Evolutionary conservation across 1,284 basidiomycete genomes (phyloP).

Genomic region (Kalmanozyma brasiliensis): DNA sequence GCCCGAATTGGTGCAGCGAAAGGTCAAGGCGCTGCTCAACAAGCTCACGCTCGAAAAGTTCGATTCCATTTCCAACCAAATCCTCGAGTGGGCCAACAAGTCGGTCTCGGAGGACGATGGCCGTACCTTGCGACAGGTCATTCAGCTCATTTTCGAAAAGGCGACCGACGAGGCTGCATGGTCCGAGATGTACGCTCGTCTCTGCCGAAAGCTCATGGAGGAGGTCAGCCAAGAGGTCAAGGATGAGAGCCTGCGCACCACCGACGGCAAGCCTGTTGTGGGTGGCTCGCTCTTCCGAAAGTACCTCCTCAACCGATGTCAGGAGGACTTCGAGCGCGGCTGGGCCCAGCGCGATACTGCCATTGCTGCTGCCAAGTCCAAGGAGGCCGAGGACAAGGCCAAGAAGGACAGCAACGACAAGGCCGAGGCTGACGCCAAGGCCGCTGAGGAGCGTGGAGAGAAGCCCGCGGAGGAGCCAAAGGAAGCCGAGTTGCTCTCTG

Average conservation of each 20-base stretch:
- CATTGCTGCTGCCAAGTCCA: constrained; percentile 71
- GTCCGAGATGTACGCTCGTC: constrained; percentile 95
- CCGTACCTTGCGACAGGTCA: constrained; percentile 91
- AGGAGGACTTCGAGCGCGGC: constrained; percentile 92
- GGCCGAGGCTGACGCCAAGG: constrained; percentile 72
- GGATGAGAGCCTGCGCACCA: constrained; percentile 76
- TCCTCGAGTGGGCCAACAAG: constrained; percentile 93
- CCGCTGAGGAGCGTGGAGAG: constrained; percentile 71
- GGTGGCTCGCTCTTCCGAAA: constrained; percentile 89
- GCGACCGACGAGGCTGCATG: constrained; percentile 93
- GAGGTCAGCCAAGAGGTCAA: constrained; percentile 84
- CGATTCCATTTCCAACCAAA: constrained; percentile 91
- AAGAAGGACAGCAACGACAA: constrained; percentile 71
- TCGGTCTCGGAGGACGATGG: constrained; percentile 92
- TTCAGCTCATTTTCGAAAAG: constrained; percentile 95
- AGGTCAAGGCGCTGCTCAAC: constrained; percentile 92
- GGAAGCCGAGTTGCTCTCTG: constrained; percentile 76
- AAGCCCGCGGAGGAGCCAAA: constrained; percentile 64
- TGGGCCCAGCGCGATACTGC: constrained; percentile 74
- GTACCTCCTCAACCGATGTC: constrained; percentile 90
- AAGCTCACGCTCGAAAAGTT: constrained; percentile 97
- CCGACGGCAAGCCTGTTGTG: constrained; percentile 82
- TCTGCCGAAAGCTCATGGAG: constrained; percentile 94
- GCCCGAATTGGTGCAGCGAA: constrained; percentile 86
- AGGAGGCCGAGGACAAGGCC: constrained; percentile 73